Percentiles rank a stretch among this genome's conserved stretches.
Conservation (phyloP, 2,329 filamentous ascomycete genomes). For the Colletotrichum sp. region DNA sequence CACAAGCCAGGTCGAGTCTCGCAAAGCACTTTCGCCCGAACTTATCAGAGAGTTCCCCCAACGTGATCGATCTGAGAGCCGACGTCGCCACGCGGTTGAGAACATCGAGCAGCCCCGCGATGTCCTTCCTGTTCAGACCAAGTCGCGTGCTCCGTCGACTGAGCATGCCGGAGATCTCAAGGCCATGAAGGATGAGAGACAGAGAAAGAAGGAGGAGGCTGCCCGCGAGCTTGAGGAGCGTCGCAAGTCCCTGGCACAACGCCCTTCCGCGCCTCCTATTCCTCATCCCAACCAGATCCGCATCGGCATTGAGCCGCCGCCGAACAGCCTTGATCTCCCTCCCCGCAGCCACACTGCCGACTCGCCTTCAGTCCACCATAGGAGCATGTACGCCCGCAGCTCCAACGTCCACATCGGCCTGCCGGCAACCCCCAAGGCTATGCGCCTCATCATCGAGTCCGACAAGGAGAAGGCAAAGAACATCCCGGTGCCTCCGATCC, state of each 20-base stretch:
- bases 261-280: conserved; percentile 81
- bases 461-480: conserved; percentile 46
- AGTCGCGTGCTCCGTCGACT: conserved; percentile 43
- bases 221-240: conserved; percentile 89
- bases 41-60: conserved; percentile 29
- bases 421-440: conserved; percentile 90
- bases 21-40: conserved; percentile 40
- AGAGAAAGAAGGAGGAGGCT: conserved; percentile 73
- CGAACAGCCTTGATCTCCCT: conserved; percentile 47
- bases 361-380: conserved; percentile 40
- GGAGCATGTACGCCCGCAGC: conserved; percentile 53
- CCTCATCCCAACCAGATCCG: conserved; percentile 70
- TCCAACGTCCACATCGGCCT: conserved; percentile 68
- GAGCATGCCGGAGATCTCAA: conserved; percentile 59
- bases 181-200: conserved; percentile 63
- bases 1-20: conserved; percentile 42
- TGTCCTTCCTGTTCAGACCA: conserved; percentile 31
- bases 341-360: conserved; percentile 71
- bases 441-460: conserved; percentile 77
- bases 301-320: conserved; percentile 27
- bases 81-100: conserved; percentile 36
- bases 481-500: conserved; percentile 52
- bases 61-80: conserved; percentile 44
- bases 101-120: conserved; percentile 26
- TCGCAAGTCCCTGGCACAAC: conserved; percentile 79